Evolutionary conservation across 768 basidiomycete genomes (phyloP).

Genomic region (Phallus indusiatus): DNA sequence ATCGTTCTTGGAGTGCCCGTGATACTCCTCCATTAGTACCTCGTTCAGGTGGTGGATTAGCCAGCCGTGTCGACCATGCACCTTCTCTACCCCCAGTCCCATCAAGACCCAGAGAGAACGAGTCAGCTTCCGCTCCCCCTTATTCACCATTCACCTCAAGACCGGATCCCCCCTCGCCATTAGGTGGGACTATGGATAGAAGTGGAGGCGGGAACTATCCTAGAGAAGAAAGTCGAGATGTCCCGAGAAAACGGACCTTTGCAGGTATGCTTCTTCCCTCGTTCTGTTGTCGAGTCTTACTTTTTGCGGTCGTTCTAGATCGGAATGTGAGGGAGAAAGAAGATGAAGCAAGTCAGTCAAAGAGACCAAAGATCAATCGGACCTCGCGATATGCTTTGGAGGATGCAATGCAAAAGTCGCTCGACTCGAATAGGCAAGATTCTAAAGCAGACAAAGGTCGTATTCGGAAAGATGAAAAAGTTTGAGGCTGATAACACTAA

Average conservation of each 20-base stretch:
- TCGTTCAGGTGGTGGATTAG: neutral
- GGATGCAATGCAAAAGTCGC: constrained; percentile 1
- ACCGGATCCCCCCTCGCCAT: neutral
- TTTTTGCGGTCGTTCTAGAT: constrained; percentile 30
- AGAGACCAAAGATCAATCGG: constrained; percentile 52
- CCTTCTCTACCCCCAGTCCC: neutral
- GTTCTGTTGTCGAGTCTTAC: no score
- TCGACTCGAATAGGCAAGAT: constrained; percentile 3
- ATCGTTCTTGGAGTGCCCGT: constrained; percentile 2
- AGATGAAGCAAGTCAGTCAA: constrained; percentile 36
- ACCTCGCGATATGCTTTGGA: constrained; percentile 13
- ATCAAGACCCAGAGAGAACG: neutral
- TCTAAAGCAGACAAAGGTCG: neutral
- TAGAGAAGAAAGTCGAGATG: constrained; percentile 49
- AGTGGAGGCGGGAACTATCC: neutral
- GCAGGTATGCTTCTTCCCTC: constrained; percentile 55
- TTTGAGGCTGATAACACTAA: neutral
- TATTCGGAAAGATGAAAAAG: neutral
- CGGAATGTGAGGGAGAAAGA: constrained; percentile 45
- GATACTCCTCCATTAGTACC: neutral
- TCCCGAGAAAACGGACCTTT: constrained; percentile 52
- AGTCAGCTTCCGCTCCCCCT: neutral
- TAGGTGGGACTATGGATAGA: neutral
- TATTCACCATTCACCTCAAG: neutral
- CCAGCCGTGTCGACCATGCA: neutral